phyloP scores from a whole-genome alignment of 129 eudicot genomes.

The Centaurea solstitialis region DNA sequence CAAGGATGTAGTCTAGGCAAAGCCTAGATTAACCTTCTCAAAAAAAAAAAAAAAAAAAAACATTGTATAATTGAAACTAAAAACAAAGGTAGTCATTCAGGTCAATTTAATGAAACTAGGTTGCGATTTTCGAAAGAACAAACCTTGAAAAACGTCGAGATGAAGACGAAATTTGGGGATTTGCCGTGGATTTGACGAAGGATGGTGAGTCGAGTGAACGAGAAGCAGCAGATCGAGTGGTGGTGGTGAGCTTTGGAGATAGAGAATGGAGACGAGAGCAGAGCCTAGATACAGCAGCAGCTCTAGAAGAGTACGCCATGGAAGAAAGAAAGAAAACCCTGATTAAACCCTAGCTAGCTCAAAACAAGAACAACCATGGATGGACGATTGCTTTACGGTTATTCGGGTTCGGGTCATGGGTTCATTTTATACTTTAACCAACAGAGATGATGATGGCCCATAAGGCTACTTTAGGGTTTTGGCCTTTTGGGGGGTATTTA shows the following conservation, averaged over 20 bases:
- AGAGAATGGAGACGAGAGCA: slow-evolving; percentile 32
- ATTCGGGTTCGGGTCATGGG: too few species aligned
- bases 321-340: slow-evolving; percentile 15
- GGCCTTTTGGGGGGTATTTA: too few species aligned
- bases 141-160: slow-evolving; percentile 43
- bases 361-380: too few species aligned
- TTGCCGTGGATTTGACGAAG: slow-evolving; percentile 26
- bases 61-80: not conserved
- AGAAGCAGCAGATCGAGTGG: slow-evolving; percentile 5
- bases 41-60: too few species aligned
- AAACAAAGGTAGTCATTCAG: not conserved
- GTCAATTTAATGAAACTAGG: not conserved
- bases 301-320: slow-evolving; percentile 38
- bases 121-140: slow-evolving; percentile 7
- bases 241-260: slow-evolving; percentile 34
- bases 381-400: too few species aligned
- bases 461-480: too few species aligned
- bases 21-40: too few species aligned
- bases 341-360: slow-evolving; percentile 30
- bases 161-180: slow-evolving; percentile 32
- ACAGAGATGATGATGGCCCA: too few species aligned
- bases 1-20: too few species aligned
- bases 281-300: slow-evolving; percentile 36
- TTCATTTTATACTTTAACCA: too few species aligned
- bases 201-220: slow-evolving; percentile 19